Conservation (phyloP, 495 filamentous ascomycete species). For the Penicillium manginii region DNA sequence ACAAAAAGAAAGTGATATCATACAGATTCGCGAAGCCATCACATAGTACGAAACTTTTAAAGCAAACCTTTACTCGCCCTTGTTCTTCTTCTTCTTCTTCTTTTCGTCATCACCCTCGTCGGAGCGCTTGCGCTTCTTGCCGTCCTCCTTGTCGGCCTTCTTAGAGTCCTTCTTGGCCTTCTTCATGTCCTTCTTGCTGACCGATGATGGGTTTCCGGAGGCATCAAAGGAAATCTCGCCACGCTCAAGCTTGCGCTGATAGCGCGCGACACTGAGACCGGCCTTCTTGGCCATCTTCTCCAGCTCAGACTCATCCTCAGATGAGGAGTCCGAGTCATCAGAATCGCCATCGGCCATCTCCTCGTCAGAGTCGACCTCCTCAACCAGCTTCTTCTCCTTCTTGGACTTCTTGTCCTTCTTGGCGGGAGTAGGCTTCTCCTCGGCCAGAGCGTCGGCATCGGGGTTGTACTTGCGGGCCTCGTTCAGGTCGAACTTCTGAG, state of each 20-base stretch:
- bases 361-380: conserved; percentile 54
- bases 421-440: conserved; percentile 58
- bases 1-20: conserved; percentile 51
- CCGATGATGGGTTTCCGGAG: conserved; percentile 60
- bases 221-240: conserved; percentile 65
- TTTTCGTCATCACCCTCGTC: conserved; percentile 52
- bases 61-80: conserved; percentile 45
- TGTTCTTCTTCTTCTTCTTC: conserved; percentile 66
- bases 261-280: conserved; percentile 68
- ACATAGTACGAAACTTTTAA: conserved; percentile 37
- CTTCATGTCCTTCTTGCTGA: conserved; percentile 78
- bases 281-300: conserved; percentile 61
- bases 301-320: conserved; percentile 53
- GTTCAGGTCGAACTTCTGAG: conserved; percentile 88
- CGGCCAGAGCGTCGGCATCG: conserved; percentile 84
- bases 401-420: conserved; percentile 58
- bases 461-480: conserved; percentile 95
- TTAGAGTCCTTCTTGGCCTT: conserved; percentile 69
- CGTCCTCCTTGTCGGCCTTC: conserved; percentile 54
- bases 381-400: conserved; percentile 57
- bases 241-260: conserved; percentile 71
- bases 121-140: conserved; percentile 61
- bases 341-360: conserved; percentile 60
- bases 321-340: conserved; percentile 49
- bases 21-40: conserved; percentile 46